Percentiles rank a stretch among this genome's conserved stretches.
Evolutionary conservation across 1,139 yeast genomes (phyloP).

Genomic region (Pichia terricola): DNA sequence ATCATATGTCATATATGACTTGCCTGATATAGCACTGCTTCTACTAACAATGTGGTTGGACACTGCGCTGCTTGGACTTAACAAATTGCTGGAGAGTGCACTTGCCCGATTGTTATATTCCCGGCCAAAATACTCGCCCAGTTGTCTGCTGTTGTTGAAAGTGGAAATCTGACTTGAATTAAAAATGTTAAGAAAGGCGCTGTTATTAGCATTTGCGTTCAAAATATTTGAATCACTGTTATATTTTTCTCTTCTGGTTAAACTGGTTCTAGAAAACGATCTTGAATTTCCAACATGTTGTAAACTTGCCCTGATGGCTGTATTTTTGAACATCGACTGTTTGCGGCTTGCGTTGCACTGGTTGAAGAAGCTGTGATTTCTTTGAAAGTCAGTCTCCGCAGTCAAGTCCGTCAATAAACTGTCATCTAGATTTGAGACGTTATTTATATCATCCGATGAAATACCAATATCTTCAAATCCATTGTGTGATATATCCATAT

Average conservation of each 20-base stretch:
- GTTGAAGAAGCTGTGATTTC: background rate
- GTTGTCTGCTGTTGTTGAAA: too few species aligned
- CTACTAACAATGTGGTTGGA: conserved; percentile 20
- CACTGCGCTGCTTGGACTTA: conserved; percentile 9
- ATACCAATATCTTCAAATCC: conserved; percentile 11
- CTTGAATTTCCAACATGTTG: background rate
- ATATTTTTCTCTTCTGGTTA: conserved; percentile 2
- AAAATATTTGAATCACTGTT: conserved; percentile 7
- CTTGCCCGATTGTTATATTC: too few species aligned
- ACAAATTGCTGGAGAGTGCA: background rate
- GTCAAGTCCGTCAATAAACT: background rate
- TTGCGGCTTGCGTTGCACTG: too few species aligned
- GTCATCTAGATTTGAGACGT: conserved; percentile 2
- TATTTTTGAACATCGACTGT: background rate
- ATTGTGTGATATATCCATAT: conserved; percentile 12
- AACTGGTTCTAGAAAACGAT: background rate
- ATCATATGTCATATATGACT: conserved; percentile 46
- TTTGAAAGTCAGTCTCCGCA: background rate
- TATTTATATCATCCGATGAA: conserved; percentile 3
- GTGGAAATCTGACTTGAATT: too few species aligned
- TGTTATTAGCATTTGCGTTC: too few species aligned
- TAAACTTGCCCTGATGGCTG: background rate
- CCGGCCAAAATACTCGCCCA: too few species aligned
- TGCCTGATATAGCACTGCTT: conserved; percentile 27
- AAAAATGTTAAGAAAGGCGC: too few species aligned